These are phyloP conservation scores for Fusarium lyarnte DNA, from an alignment of 2,329 filamentous ascomycete genomes.

Conservation along the genomic window DNA sequence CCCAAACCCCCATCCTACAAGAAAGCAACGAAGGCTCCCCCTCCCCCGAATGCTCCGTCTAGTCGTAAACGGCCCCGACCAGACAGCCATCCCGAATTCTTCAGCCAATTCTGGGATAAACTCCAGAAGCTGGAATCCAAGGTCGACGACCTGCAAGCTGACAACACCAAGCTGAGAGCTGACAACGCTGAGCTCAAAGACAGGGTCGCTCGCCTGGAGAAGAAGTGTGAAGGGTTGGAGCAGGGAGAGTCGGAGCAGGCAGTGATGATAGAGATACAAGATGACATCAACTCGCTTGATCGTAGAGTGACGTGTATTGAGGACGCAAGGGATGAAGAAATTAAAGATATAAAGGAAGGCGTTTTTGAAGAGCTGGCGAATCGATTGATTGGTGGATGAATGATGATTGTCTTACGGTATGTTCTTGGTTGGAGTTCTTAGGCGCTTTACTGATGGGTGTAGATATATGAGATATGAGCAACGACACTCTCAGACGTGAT, in stretches of 20 bases:
- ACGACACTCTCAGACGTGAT: background rate
- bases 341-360: constrained; percentile 4
- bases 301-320: constrained; percentile 4
- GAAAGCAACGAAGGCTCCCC: background rate
- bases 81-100: constrained; percentile 1
- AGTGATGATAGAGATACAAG: constrained; percentile 9
- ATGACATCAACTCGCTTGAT: constrained; percentile 5
- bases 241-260: background rate
- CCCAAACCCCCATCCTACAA: constrained; percentile 4
- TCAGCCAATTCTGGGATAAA: constrained; percentile 8
- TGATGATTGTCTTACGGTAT: background rate
- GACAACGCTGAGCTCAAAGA: constrained; percentile 1
- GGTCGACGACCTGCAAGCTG: constrained; percentile 1
- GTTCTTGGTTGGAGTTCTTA: background rate
- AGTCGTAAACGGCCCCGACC: constrained; percentile 7
- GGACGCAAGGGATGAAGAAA: background rate
- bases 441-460: background rate
- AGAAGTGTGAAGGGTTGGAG: background rate
- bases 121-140: constrained; percentile 12
- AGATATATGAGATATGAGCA: background rate
- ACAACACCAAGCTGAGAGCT: background rate
- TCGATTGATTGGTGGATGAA: background rate
- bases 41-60: background rate
- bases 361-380: constrained; percentile 15
- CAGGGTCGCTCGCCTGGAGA: background rate